phyloP scores from a whole-genome alignment of 495 filamentous ascomycete species.

The Neurospora sp. region DNA sequence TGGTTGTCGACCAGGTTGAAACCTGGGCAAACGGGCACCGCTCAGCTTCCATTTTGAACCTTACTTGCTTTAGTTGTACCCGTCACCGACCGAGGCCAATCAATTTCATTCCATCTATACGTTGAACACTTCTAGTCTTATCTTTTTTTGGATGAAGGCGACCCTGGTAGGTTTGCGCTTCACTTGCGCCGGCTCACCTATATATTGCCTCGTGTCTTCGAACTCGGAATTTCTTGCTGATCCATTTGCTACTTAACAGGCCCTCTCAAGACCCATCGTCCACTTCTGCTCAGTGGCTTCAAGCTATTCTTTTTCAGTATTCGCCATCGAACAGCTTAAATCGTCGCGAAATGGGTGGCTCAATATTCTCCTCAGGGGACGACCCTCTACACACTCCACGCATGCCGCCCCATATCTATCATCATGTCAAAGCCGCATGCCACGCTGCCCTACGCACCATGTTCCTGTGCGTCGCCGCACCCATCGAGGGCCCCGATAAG shows the following conservation, averaged over 20 bases:
- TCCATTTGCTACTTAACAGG: background rate
- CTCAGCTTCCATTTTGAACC: background rate
- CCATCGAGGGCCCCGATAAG: constrained; percentile 49
- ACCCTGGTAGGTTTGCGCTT: background rate
- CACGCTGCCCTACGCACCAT: constrained; percentile 31
- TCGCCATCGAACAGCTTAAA: background rate
- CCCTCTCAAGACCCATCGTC: background rate
- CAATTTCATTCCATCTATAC: background rate
- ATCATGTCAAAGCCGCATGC: constrained; percentile 27
- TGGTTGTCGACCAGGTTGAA: background rate
- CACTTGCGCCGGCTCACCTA: background rate
- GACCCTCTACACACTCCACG: constrained; percentile 45
- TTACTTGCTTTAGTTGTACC: background rate
- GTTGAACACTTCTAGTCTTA: background rate
- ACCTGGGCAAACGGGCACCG: background rate
- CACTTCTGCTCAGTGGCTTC: background rate
- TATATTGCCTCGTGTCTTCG: background rate
- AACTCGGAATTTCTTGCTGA: background rate
- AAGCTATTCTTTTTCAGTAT: background rate
- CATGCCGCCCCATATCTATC: constrained; percentile 43
- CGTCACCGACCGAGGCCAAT: background rate
- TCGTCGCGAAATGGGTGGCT: constrained; percentile 44
- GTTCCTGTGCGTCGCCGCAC: constrained; percentile 36
- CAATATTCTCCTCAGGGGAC: constrained; percentile 37
- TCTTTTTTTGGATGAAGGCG: background rate